A percentile compares a stretch with the other conserved stretches of the same genome.
Conservation (phyloP, 2,329 filamentous ascomycete genomes). For the Aspergillus fijiensis region DNA sequence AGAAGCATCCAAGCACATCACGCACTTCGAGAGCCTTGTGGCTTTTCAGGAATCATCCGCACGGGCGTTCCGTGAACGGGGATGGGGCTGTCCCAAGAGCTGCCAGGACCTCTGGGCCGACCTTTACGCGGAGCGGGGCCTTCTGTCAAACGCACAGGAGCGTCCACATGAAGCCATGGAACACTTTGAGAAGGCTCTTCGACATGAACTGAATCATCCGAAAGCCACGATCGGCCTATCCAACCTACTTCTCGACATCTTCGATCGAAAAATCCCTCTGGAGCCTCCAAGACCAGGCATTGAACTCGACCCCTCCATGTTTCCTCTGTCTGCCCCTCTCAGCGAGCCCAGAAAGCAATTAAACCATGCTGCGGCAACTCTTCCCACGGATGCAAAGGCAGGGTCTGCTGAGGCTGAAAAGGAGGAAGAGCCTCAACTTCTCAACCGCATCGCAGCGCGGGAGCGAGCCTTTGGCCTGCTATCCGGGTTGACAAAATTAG, state of each 20-base stretch:
- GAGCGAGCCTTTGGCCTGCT: constrained; percentile 86
- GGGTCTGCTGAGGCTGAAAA: neutral
- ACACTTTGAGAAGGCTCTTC: constrained; percentile 79
- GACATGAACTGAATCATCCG: constrained; percentile 76
- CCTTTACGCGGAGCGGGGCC: constrained; percentile 73
- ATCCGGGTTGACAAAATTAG: constrained; percentile 78
- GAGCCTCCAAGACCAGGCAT: constrained; percentile 34
- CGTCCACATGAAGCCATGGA: constrained; percentile 68
- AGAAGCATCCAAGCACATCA: constrained; percentile 77
- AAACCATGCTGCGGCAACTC: neutral
- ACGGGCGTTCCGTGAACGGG: constrained; percentile 61
- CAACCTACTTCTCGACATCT: constrained; percentile 82
- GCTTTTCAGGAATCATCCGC: constrained; percentile 62
- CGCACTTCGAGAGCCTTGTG: constrained; percentile 67
- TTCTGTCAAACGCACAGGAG: constrained; percentile 62
- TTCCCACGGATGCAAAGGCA: neutral
- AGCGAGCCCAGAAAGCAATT: constrained; percentile 11
- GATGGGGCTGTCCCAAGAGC: constrained; percentile 79
- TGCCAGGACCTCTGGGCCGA: constrained; percentile 84
- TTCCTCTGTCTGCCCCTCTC: constrained; percentile 24
- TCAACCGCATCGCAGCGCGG: constrained; percentile 82
- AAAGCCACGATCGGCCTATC: constrained; percentile 78
- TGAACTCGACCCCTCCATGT: constrained; percentile 27
- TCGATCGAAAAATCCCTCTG: constrained; percentile 53
- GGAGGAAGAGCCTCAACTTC: constrained; percentile 61